Base-by-base conservation (phyloP, 805 yeast species). In the Kodamaea neixiangensis region DNA sequence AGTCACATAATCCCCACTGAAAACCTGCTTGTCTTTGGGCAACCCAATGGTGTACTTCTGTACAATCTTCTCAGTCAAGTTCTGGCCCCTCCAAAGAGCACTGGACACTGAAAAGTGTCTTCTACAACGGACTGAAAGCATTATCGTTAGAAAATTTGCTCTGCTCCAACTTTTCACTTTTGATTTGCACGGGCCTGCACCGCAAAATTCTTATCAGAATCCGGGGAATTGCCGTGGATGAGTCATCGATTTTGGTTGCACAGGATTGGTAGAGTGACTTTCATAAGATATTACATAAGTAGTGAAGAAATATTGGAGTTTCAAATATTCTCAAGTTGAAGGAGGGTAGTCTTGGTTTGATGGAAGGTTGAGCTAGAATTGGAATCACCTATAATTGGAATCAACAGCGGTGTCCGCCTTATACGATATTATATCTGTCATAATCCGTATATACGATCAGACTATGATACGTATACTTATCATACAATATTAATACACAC, bases 61-160 rank as follows among this genome's bases (percentile, higher is more conserved):
- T 9, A 91, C 97, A 53, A 96, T 90, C 72, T 94, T 94, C 72
- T 94, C 99, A 19, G 97, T 92, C 61, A 93, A 70, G 63, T 92
- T 94, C 71, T 94, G 99, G 17, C 85, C 85, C 20, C 46, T 68
- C 9, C 58, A 59, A 25, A 56, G 59, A 35, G 46, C 47, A 13
- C 53, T 52, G 44, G 59, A 48, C 2, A 54, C 44, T 9, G 65
- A 54, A 45, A 65, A 61, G n/a, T 47, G 47, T 57, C 69, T 60
- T 41, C 34, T 37, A 46, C 34, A 25, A 25, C 38, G 44, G n/a
- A 22, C 25, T 13, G 17, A n/a, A 14, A 20, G 13, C 39, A 47
- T 38, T 2, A n/a, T 31, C 13, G 45, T 19, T 38, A 7, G 29
- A 40, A 31, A 17, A 50, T 34, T 40, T 31, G 29, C 15, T 34